Evolutionary conservation across 2,329 filamentous ascomycete genomes (phyloP).

Genomic region (Fusarium albidum): DNA sequence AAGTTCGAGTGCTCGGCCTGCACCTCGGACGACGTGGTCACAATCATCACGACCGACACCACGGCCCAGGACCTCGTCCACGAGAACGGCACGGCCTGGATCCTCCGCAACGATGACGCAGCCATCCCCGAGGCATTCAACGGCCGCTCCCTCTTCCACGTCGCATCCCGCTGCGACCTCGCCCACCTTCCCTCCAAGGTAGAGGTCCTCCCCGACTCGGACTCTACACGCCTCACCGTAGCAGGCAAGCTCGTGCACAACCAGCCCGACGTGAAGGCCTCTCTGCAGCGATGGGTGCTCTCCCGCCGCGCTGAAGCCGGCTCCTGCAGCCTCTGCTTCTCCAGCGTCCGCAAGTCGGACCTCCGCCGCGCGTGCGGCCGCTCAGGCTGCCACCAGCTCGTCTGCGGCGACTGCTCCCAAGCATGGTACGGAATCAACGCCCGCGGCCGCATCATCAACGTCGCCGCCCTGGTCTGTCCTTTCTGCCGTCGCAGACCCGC

Average conservation of each 20-base stretch:
- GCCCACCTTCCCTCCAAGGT: constrained; percentile 48
- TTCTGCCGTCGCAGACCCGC: constrained; percentile 58
- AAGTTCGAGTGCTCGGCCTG: constrained; percentile 55
- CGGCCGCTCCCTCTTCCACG: constrained; percentile 51
- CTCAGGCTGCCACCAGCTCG: constrained; percentile 51
- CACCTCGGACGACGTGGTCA: constrained; percentile 42
- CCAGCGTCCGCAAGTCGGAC: constrained; percentile 43
- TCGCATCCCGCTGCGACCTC: constrained; percentile 43
- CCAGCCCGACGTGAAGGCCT: constrained; percentile 42
- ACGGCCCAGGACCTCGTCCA: constrained; percentile 46
- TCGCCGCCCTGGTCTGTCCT: constrained; percentile 57
- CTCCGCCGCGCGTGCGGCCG: constrained; percentile 56
- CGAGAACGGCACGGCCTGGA: constrained; percentile 54
- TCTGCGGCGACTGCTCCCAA: constrained; percentile 51
- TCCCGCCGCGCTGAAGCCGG: constrained; percentile 49
- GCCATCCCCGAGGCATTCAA: constrained; percentile 48
- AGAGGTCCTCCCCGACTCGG: constrained; percentile 43
- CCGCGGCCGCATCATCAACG: constrained; percentile 54
- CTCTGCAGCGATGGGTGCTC: constrained; percentile 48
- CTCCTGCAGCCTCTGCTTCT: constrained; percentile 57
- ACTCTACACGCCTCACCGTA: constrained; percentile 40
- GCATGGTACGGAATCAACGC: constrained; percentile 58
- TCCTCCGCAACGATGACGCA: constrained; percentile 51
- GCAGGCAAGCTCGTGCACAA: constrained; percentile 55
- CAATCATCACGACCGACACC: constrained; percentile 48